Evolutionary conservation across 2,329 filamentous ascomycete genomes (phyloP).

Genomic region (Metarhizium sp.): DNA sequence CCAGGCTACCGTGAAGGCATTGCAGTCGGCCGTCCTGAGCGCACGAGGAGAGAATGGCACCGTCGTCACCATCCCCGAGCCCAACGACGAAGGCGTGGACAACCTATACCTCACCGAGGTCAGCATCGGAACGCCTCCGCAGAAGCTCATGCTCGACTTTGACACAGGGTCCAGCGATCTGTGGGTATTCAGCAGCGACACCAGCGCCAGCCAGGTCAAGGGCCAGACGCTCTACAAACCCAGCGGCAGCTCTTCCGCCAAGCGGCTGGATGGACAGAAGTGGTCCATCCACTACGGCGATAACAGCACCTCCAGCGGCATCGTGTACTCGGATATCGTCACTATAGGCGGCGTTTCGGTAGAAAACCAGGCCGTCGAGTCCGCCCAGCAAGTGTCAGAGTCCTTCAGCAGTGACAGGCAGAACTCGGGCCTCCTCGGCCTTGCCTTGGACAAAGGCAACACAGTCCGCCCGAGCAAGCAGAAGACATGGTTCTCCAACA

Average conservation of each 20-base stretch:
- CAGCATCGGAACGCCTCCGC: conserved; percentile 12
- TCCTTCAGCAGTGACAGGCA: conserved; percentile 30
- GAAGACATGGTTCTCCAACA: conserved; percentile 33
- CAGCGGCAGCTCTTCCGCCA: conserved; percentile 25
- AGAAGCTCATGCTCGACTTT: conserved; percentile 12
- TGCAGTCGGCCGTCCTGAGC: background rate
- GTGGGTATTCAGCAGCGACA: conserved; percentile 33
- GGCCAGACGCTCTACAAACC: conserved; percentile 33
- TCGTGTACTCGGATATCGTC: conserved; percentile 34
- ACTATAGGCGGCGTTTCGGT: conserved; percentile 31
- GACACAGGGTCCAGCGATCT: conserved; percentile 19
- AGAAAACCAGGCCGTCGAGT: conserved; percentile 31
- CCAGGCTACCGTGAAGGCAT: background rate
- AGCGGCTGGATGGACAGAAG: conserved; percentile 23
- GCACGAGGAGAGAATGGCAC: background rate
- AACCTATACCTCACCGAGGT: conserved; percentile 10
- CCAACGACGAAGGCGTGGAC: conserved; percentile 5
- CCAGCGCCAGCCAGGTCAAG: conserved; percentile 21
- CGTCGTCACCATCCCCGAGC: conserved; percentile 1
- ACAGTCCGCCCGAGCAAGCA: conserved; percentile 29
- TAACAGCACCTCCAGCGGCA: conserved; percentile 29
- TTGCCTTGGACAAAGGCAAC: conserved; percentile 33
- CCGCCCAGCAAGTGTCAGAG: conserved; percentile 28
- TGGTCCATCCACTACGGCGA: conserved; percentile 38
- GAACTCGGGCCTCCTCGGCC: conserved; percentile 32